phyloP scores from a whole-genome alignment of 345 rosid genomes.

The Erodium maritimum region DNA sequence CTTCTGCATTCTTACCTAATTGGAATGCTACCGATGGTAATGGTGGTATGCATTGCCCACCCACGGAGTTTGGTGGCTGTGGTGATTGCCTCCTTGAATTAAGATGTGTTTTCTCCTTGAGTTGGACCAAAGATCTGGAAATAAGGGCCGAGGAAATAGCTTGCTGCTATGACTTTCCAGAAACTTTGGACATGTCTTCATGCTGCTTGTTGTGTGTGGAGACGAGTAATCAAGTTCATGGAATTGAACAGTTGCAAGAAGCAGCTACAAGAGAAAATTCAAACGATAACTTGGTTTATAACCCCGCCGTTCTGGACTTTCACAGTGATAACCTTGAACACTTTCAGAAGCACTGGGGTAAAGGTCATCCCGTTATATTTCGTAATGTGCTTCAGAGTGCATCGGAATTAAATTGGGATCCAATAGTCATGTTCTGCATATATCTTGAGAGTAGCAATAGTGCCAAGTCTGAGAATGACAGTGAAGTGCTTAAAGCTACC shows the following conservation, averaged over 20 bases:
- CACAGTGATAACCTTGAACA: slow-evolving; percentile 64
- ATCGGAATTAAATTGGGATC: slow-evolving; percentile 70
- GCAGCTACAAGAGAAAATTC: slow-evolving; percentile 55
- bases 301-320: slow-evolving; percentile 42
- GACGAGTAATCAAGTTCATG: slow-evolving; percentile 29
- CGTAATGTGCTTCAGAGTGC: slow-evolving; percentile 48
- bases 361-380: slow-evolving; percentile 82
- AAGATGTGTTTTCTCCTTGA: slow-evolving; percentile 36
- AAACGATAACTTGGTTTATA: slow-evolving; percentile 56
- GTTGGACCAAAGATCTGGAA: slow-evolving; percentile 66
- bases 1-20: slow-evolving; percentile 19
- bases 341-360: slow-evolving; percentile 91
- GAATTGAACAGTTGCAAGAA: slow-evolving; percentile 41
- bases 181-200: slow-evolving; percentile 41
- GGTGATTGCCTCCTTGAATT: slow-evolving; percentile 39
- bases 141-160: slow-evolving; percentile 76
- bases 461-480: slow-evolving; percentile 27
- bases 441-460: slow-evolving; percentile 54
- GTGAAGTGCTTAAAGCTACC: slow-evolving; percentile 16
- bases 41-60: slow-evolving; percentile 38
- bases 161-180: slow-evolving; percentile 80
- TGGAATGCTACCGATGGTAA: slow-evolving; percentile 19
- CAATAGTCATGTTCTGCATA: slow-evolving; percentile 68
- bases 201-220: slow-evolving; percentile 56
- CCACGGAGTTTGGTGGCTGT: slow-evolving; percentile 51